phyloP scores from a whole-genome alignment of 148 eudicot species.

The Linanthus parryae region DNA sequence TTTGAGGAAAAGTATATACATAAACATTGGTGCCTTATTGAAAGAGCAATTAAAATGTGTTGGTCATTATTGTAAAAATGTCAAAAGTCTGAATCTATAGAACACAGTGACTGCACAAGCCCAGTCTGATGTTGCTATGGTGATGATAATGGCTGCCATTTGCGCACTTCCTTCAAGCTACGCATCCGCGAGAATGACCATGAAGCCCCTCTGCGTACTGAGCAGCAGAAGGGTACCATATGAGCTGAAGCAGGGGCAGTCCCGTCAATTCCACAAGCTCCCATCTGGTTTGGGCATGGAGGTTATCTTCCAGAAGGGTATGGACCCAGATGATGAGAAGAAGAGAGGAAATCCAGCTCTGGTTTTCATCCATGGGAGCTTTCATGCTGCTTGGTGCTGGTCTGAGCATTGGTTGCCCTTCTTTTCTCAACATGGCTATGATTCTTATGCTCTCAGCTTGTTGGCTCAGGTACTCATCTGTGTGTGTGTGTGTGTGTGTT shows the following conservation, averaged over 20 bases:
- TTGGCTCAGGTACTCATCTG: slow-evolving; percentile 63
- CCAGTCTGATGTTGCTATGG: too few relatives aligned
- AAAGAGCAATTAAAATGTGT: too few relatives aligned
- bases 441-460: slow-evolving; percentile 79
- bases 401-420: slow-evolving; percentile 89
- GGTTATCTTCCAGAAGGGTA: slow-evolving; percentile 55
- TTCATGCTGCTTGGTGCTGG: slow-evolving; percentile 98
- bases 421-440: slow-evolving; percentile 64
- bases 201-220: slow-evolving; percentile 27
- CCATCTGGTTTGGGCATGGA: slow-evolving; percentile 87
- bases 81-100: too few relatives aligned
- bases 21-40: too few relatives aligned
- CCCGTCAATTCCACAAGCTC: slow-evolving; percentile 74
- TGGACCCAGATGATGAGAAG: slow-evolving; percentile 10
- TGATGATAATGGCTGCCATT: slow-evolving; percentile 22
- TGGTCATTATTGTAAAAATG: too few relatives aligned
- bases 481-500: too few relatives aligned
- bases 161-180: slow-evolving; percentile 13
- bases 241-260: slow-evolving; percentile 64
- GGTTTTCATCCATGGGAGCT: slow-evolving; percentile 88
- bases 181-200: slow-evolving; percentile 16
- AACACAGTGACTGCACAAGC: too few relatives aligned
- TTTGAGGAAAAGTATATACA: too few relatives aligned
- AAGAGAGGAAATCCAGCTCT: slow-evolving; percentile 39
- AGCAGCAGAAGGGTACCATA: slow-evolving; percentile 39